Conservation (phyloP, 331 rosid genomes). For the Spiraea crenata region DNA sequence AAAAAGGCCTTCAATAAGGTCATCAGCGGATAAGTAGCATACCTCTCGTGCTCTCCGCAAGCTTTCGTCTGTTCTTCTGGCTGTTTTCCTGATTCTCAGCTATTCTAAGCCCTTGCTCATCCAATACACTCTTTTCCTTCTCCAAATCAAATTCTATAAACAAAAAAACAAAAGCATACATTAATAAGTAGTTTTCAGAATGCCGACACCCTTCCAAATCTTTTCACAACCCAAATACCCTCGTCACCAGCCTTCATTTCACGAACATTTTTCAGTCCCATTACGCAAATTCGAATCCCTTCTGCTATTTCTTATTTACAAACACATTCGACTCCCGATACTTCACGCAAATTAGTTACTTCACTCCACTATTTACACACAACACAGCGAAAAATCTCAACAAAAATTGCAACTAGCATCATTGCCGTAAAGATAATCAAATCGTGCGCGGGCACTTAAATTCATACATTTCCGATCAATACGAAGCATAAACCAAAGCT, state of each 20-base stretch:
- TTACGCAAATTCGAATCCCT: not conserved
- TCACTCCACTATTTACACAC: not conserved
- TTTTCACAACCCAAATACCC: not conserved
- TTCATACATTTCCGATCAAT: not conserved
- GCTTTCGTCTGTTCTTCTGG: slow-evolving; percentile 97
- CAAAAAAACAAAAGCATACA: slow-evolving; percentile 6
- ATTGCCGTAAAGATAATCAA: not conserved
- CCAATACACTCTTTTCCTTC: slow-evolving; percentile 82
- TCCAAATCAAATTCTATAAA: slow-evolving; percentile 83
- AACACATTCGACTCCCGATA: not conserved
- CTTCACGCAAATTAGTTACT: not conserved
- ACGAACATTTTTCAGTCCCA: not conserved
- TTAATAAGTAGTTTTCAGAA: not conserved
- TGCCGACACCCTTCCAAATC: not conserved
- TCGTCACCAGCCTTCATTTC: not conserved
- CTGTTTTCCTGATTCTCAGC: slow-evolving; percentile 98
- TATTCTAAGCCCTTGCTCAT: slow-evolving; percentile 93
- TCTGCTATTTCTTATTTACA: not conserved
- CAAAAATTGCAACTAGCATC: not conserved
- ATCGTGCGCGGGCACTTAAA: not conserved
- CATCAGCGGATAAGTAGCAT: slow-evolving; percentile 7
- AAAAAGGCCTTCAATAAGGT: not conserved
- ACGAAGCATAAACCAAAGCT: not conserved
- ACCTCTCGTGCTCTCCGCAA: slow-evolving; percentile 97
- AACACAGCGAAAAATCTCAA: not conserved